Evolutionary conservation across 768 basidiomycete species (phyloP).

Genomic region (Tricholoma sp.): DNA sequence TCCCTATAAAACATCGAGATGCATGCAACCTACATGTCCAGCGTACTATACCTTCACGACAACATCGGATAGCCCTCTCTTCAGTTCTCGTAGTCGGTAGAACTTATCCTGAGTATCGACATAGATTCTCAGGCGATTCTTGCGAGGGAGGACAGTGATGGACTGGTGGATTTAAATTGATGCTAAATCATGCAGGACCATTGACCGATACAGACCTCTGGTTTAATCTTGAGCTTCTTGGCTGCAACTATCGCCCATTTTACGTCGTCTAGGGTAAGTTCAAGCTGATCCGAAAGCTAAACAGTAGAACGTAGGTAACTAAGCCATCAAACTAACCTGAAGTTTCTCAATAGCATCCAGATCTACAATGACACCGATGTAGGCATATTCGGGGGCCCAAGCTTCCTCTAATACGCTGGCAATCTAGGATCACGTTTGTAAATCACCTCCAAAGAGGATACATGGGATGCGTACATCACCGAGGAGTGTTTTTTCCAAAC

Average conservation of each 20-base stretch:
- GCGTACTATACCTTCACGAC: conserved; percentile 72
- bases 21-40: background rate
- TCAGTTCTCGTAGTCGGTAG: conserved; percentile 80
- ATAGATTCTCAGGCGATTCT: conserved; percentile 73
- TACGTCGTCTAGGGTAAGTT: conserved; percentile 88
- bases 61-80: conserved; percentile 76
- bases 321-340: conserved; percentile 46
- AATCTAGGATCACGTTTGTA: conserved; percentile 45
- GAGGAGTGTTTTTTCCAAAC: conserved; percentile 90
- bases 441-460: background rate
- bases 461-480: conserved; percentile 65
- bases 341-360: conserved; percentile 81
- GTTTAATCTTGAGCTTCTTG: conserved; percentile 90
- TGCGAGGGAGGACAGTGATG: conserved; percentile 70
- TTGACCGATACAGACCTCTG: conserved; percentile 46
- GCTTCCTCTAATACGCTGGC: conserved; percentile 93
- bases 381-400: conserved; percentile 90
- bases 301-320: background rate
- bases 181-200: background rate
- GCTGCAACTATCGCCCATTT: conserved; percentile 85
- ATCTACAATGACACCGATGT: conserved; percentile 91
- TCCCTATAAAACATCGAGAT: conserved; percentile 45
- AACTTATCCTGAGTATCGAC: conserved; percentile 75
- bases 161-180: conserved; percentile 36
- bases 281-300: conserved; percentile 50